phyloP scores from a whole-genome alignment of 345 rosid species.

The Citropsis articulata region DNA sequence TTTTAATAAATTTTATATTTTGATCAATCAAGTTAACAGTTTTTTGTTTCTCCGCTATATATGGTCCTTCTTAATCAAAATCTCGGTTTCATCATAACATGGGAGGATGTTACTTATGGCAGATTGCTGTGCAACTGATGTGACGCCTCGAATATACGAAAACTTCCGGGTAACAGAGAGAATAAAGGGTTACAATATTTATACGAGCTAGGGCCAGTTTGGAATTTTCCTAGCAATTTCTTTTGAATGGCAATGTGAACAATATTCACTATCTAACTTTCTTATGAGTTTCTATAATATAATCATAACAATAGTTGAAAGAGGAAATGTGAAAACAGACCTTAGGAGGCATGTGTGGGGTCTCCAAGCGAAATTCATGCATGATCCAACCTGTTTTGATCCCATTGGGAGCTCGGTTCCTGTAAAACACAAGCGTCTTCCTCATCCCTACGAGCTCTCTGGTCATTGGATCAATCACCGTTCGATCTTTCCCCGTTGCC shows the following conservation, averaged over 20 bases:
- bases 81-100: too few relatives aligned
- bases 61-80: too few relatives aligned
- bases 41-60: too few relatives aligned
- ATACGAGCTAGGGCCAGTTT: too few relatives aligned
- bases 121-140: not conserved
- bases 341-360: constrained; percentile 94
- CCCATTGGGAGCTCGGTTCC: constrained; percentile 90
- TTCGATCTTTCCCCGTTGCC: constrained; percentile 96
- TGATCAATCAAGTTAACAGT: too few relatives aligned
- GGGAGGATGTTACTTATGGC: too few relatives aligned
- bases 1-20: too few relatives aligned
- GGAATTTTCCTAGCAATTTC: too few relatives aligned
- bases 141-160: not conserved
- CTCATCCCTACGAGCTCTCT: constrained; percentile 87
- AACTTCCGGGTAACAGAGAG: too few relatives aligned
- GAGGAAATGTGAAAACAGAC: constrained; percentile 26
- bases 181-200: too few relatives aligned
- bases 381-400: constrained; percentile 97
- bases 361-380: constrained; percentile 96
- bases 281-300: not conserved
- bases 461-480: constrained; percentile 62
- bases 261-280: not conserved
- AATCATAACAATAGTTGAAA: not conserved
- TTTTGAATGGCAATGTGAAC: not conserved
- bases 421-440: constrained; percentile 89